These are phyloP conservation scores for Avena eriantha DNA, from an alignment of 176 grass and related monocot genomes.

Conservation along the genomic window DNA sequence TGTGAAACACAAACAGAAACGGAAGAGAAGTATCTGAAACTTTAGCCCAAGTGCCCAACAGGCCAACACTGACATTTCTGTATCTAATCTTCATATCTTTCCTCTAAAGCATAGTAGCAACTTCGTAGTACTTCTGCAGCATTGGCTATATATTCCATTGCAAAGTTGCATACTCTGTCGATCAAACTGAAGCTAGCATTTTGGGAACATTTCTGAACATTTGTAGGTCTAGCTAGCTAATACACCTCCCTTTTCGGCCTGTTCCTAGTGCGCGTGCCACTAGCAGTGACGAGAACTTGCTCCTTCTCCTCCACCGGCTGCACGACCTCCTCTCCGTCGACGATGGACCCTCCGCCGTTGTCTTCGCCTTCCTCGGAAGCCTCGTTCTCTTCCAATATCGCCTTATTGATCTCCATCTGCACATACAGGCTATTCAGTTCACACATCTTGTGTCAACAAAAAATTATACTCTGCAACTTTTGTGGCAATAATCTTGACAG, in stretches of 20 bases:
- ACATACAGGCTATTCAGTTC: background rate
- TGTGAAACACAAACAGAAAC: no score
- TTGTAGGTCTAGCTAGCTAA: background rate
- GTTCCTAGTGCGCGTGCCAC: constrained; percentile 53
- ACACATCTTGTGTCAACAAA: background rate
- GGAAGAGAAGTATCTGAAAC: no score
- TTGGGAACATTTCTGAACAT: background rate
- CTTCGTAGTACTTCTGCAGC: background rate
- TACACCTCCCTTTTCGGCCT: constrained; percentile 55
- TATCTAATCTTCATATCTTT: background rate
- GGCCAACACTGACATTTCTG: background rate
- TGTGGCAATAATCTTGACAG: background rate
- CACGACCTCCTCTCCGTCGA: background rate
- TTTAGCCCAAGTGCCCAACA: no score
- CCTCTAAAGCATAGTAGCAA: background rate
- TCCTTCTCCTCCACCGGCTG: constrained; percentile 43
- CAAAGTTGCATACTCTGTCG: background rate
- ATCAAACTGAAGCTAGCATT: background rate
- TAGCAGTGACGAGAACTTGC: constrained; percentile 34
- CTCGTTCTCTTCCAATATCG: constrained; percentile 73
- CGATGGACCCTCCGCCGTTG: background rate
- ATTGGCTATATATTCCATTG: constrained; percentile 7
- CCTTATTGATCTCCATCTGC: constrained; percentile 69
- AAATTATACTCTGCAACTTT: background rate
- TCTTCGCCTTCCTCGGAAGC: constrained; percentile 30